Conservation (phyloP, 768 basidiomycete species). For the Lactarius pseudohatsudake region DNA sequence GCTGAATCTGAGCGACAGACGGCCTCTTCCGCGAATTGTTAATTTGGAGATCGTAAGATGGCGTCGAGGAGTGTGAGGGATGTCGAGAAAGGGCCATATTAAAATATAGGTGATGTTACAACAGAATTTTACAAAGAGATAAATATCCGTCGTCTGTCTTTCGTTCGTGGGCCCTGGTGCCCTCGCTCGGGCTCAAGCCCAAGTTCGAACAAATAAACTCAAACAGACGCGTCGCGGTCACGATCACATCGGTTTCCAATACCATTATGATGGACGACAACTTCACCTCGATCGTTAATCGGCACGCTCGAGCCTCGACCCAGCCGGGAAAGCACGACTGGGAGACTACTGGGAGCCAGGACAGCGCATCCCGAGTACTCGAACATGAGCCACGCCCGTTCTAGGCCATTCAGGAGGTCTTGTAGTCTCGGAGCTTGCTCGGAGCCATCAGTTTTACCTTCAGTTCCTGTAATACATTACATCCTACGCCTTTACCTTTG, state of each 20-base stretch:
- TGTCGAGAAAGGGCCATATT: conserved; percentile 9
- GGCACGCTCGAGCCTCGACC: too few relatives aligned
- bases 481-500: too few relatives aligned
- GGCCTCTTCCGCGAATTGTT: conserved; percentile 16
- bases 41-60: conserved; percentile 8
- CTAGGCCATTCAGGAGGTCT: too few relatives aligned
- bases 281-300: too few relatives aligned
- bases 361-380: too few relatives aligned
- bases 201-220: background rate
- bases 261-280: too few relatives aligned
- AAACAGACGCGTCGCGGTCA: conserved; percentile 27
- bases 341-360: too few relatives aligned
- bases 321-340: too few relatives aligned
- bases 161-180: background rate
- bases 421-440: too few relatives aligned
- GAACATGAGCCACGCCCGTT: too few relatives aligned
- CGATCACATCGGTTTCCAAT: background rate
- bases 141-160: background rate
- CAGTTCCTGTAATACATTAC: too few relatives aligned
- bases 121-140: conserved; percentile 14
- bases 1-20: conserved; percentile 14
- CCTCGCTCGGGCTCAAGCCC: background rate
- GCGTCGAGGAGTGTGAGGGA: conserved; percentile 11
- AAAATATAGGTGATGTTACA: conserved; percentile 7
- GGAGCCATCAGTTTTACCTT: too few relatives aligned